phyloP scores from a whole-genome alignment of 2,329 filamentous ascomycete genomes.

The Penicillium freii region DNA sequence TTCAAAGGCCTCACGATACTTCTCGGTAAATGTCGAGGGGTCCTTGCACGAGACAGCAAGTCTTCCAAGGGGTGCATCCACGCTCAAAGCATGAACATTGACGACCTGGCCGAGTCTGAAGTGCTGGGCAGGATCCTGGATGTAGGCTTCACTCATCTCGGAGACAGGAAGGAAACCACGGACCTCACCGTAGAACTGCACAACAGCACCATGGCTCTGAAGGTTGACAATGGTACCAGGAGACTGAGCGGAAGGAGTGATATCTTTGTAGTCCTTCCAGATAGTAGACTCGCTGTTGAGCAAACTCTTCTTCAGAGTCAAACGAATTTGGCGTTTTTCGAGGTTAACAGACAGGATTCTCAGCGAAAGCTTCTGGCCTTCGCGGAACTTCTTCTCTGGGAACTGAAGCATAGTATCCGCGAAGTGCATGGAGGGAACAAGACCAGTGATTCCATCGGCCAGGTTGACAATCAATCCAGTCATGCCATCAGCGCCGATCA shows the following conservation, averaged over 20 bases:
- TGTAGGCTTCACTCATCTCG: slow-evolving; percentile 98
- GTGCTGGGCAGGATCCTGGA: slow-evolving; percentile 82
- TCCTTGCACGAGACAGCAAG: slow-evolving; percentile 93
- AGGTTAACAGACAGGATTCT: slow-evolving; percentile 78
- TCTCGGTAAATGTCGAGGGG: slow-evolving; percentile 72
- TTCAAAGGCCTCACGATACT: slow-evolving; percentile 70
- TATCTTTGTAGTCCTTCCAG: slow-evolving; percentile 73
- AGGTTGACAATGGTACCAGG: slow-evolving; percentile 86
- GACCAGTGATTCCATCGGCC: slow-evolving; percentile 81
- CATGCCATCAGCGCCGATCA: slow-evolving; percentile 75
- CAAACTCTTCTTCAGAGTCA: slow-evolving; percentile 92
- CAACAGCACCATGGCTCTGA: slow-evolving; percentile 72
- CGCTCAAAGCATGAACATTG: slow-evolving; percentile 79
- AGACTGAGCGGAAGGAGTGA: slow-evolving; percentile 71
- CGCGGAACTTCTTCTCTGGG: slow-evolving; percentile 93
- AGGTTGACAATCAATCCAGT: slow-evolving; percentile 79
- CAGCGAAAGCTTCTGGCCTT: slow-evolving; percentile 79
- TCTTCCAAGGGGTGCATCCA: slow-evolving; percentile 68
- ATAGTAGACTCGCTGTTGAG: slow-evolving; percentile 83
- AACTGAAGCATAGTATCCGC: slow-evolving; percentile 85
- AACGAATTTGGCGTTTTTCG: slow-evolving; percentile 71
- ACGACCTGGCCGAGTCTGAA: slow-evolving; percentile 90
- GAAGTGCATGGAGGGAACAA: slow-evolving; percentile 84
- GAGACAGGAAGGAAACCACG: slow-evolving; percentile 86
- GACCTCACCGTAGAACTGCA: slow-evolving; percentile 86